These are phyloP conservation scores for Phaeosphaeria sp. DNA, from an alignment of 2,329 filamentous ascomycete genomes.

Conservation along the genomic window DNA sequence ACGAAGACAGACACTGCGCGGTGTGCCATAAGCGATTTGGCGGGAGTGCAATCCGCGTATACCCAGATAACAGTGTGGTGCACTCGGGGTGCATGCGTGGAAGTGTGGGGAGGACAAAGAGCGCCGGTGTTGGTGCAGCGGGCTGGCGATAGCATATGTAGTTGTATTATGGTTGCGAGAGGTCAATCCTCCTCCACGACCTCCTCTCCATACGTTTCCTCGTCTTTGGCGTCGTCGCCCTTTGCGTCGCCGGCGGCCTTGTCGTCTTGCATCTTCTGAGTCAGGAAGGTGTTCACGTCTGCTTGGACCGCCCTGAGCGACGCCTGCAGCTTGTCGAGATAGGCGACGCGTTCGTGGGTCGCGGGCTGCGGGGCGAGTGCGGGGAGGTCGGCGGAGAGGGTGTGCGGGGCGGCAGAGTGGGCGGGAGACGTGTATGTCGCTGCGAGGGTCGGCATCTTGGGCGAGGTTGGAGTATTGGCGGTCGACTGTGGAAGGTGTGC, in stretches of 20 bases:
- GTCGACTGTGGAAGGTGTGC: background rate
- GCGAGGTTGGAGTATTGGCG: constrained; percentile 10
- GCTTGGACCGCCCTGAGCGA: constrained; percentile 68
- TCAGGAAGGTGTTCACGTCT: constrained; percentile 74
- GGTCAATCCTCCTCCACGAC: constrained; percentile 67
- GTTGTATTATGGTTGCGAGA: background rate
- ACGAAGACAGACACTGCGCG: constrained; percentile 87
- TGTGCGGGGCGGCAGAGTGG: constrained; percentile 44
- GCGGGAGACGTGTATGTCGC: constrained; percentile 62
- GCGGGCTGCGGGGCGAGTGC: constrained; percentile 27
- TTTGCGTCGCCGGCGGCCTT: constrained; percentile 55
- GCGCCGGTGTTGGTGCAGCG: background rate
- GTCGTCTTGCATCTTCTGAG: constrained; percentile 76
- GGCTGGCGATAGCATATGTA: constrained; percentile 4
- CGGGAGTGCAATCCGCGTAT: constrained; percentile 86
- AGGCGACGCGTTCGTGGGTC: constrained; percentile 62
- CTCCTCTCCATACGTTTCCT: constrained; percentile 88
- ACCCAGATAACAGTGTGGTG: constrained; percentile 70
- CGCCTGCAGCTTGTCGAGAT: constrained; percentile 65
- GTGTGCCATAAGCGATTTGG: constrained; percentile 94
- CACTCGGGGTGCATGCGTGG: constrained; percentile 57
- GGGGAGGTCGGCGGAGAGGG: constrained; percentile 33
- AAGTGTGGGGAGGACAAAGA: constrained; percentile 28
- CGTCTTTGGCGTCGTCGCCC: constrained; percentile 54
- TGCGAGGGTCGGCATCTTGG: constrained; percentile 47